A percentile compares a stretch with the other conserved stretches of the same genome.
These are phyloP conservation scores for Peterozyma xylosa DNA, from an alignment of 805 yeast genomes.

Conservation along the genomic window DNA sequence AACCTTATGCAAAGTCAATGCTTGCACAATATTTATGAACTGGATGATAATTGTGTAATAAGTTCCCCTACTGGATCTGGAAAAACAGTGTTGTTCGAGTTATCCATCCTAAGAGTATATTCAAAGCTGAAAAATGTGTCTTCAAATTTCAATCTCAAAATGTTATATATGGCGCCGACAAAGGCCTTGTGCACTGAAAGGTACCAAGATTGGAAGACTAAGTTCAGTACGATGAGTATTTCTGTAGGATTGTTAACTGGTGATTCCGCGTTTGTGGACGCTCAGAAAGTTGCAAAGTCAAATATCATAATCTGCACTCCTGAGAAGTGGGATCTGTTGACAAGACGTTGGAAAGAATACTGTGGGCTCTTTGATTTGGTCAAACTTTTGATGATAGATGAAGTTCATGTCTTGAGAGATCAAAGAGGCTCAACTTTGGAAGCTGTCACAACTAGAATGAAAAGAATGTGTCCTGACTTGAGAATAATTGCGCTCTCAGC, in stretches of 20 bases:
- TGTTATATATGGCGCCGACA: constrained; percentile 52
- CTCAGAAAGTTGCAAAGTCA: constrained; percentile 37
- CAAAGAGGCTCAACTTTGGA: constrained; percentile 42
- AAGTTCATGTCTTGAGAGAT: constrained; percentile 37
- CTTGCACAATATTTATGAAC: constrained; percentile 27
- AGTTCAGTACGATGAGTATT: constrained; percentile 29
- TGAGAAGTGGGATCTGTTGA: constrained; percentile 54
- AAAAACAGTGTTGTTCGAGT: constrained; percentile 46
- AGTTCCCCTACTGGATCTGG: constrained; percentile 58
- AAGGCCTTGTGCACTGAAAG: constrained; percentile 50
- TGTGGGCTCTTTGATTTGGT: constrained; percentile 29
- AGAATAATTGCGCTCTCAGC: constrained; percentile 44
- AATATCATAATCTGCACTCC: constrained; percentile 53
- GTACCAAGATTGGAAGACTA: constrained; percentile 34
- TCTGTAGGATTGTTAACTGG: constrained; percentile 47
- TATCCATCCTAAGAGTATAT: constrained; percentile 35
- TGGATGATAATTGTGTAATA: constrained; percentile 33
- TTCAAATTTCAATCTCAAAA: constrained; percentile 18
- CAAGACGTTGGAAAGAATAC: constrained; percentile 42
- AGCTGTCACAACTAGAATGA: constrained; percentile 41
- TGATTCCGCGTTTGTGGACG: constrained; percentile 38
- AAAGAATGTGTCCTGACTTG: constrained; percentile 24
- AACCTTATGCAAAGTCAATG: constrained; percentile 46
- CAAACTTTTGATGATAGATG: constrained; percentile 39
- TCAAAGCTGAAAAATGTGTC: constrained; percentile 15